phyloP scores from a whole-genome alignment of 331 rosid genomes.

The Phaseolus coccineus region DNA sequence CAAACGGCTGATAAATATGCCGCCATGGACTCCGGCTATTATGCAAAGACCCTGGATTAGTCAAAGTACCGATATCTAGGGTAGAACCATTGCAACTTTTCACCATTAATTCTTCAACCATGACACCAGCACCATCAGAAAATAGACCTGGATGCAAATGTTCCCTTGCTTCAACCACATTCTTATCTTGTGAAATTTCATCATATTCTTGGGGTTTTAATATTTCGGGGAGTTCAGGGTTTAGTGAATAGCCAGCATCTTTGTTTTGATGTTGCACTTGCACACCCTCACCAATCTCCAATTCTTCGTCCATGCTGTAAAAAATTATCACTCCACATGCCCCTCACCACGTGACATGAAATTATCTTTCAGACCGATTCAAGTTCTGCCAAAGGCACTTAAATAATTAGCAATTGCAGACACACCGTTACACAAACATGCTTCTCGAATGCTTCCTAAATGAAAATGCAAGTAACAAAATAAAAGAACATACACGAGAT shows the following conservation, averaged over 20 bases:
- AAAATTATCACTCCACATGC: conserved; percentile 44
- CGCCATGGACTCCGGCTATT: conserved; percentile 58
- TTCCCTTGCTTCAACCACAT: conserved; percentile 42
- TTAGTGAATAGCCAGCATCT: conserved; percentile 53
- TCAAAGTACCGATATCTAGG: conserved; percentile 63
- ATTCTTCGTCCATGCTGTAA: conserved; percentile 61
- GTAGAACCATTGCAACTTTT: conserved; percentile 55
- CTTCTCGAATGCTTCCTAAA: neutral
- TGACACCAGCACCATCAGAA: conserved; percentile 53
- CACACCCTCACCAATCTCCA: conserved; percentile 54
- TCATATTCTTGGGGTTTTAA: conserved; percentile 56
- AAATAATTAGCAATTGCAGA: conserved; percentile 13
- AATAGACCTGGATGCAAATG: conserved; percentile 40
- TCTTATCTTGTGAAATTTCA: conserved; percentile 50
- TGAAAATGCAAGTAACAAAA: neutral
- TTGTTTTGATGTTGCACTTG: conserved; percentile 56
- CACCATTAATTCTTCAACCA: conserved; percentile 68
- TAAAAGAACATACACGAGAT: neutral
- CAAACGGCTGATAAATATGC: conserved; percentile 58
- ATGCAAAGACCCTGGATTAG: conserved; percentile 51
- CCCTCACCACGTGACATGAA: neutral
- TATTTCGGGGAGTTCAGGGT: conserved; percentile 47
- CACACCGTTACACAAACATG: neutral
- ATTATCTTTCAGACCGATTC: neutral
- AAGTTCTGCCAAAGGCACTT: neutral